These are phyloP conservation scores for Eucalyptus paniculata DNA, from an alignment of 345 rosid genomes.

Conservation along the genomic window DNA sequence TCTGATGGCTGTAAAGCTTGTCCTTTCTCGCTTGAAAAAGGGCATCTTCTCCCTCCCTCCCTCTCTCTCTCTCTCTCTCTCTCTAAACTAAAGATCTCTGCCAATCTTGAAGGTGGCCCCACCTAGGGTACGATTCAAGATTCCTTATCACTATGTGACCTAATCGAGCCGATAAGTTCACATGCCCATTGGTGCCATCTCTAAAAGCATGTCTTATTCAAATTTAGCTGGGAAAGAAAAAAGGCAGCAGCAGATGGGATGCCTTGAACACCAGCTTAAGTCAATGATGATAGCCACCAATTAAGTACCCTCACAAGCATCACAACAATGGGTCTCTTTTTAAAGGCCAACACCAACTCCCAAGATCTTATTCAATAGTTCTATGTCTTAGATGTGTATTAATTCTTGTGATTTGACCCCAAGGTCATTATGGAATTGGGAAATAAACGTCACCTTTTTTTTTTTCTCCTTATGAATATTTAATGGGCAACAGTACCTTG, in stretches of 20 bases:
- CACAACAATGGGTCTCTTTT: background rate
- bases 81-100: background rate
- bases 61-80: background rate
- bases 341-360: background rate
- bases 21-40: background rate
- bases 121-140: background rate
- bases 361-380: background rate
- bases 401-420: background rate
- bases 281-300: background rate
- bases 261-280: background rate
- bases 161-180: background rate
- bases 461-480: background rate
- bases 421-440: background rate
- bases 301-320: background rate
- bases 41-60: background rate
- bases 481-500: background rate
- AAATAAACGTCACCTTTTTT: background rate
- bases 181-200: background rate
- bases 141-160: slow-evolving; percentile 1
- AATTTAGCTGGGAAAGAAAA: background rate
- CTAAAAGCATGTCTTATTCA: background rate
- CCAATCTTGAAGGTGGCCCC: background rate
- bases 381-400: background rate
- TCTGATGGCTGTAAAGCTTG: slow-evolving; percentile 30
- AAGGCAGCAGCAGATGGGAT: background rate